Conservation (phyloP, 495 filamentous ascomycete genomes). For the Lophium mytilinum region DNA sequence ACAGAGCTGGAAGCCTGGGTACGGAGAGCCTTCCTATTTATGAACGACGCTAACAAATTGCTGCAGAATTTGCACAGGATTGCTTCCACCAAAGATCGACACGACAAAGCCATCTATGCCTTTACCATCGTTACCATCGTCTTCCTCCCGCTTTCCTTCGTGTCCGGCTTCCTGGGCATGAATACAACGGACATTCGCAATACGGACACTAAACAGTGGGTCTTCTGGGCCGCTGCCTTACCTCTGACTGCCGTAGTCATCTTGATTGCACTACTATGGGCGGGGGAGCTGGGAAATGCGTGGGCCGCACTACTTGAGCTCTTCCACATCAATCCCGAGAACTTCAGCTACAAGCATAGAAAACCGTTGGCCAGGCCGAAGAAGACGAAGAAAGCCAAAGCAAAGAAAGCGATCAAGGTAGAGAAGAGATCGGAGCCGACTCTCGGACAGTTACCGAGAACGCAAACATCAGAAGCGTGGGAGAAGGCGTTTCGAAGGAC, state of each 20-base stretch:
- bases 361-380: too few relatives aligned
- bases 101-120: conserved; percentile 31
- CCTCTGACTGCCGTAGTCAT: conserved; percentile 15
- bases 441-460: too few relatives aligned
- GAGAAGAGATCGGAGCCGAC: too few relatives aligned
- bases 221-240: conserved; percentile 17
- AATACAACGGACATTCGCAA: conserved; percentile 15
- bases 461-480: too few relatives aligned
- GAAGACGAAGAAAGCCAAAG: too few relatives aligned
- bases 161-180: conserved; percentile 35
- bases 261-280: background rate
- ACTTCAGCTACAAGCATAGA: too few relatives aligned
- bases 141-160: conserved; percentile 38
- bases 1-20: background rate
- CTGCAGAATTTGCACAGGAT: conserved; percentile 7
- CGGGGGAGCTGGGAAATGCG: conserved; percentile 3
- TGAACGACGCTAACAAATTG: background rate
- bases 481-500: too few relatives aligned
- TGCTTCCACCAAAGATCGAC: conserved; percentile 14
- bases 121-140: conserved; percentile 37
- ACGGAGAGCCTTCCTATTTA: background rate
- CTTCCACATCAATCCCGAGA: too few relatives aligned
- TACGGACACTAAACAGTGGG: conserved; percentile 4
- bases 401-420: too few relatives aligned
- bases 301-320: background rate